These are phyloP conservation scores for Triangularia verruculosa DNA, from an alignment of 2,329 filamentous ascomycete genomes.

Conservation along the genomic window DNA sequence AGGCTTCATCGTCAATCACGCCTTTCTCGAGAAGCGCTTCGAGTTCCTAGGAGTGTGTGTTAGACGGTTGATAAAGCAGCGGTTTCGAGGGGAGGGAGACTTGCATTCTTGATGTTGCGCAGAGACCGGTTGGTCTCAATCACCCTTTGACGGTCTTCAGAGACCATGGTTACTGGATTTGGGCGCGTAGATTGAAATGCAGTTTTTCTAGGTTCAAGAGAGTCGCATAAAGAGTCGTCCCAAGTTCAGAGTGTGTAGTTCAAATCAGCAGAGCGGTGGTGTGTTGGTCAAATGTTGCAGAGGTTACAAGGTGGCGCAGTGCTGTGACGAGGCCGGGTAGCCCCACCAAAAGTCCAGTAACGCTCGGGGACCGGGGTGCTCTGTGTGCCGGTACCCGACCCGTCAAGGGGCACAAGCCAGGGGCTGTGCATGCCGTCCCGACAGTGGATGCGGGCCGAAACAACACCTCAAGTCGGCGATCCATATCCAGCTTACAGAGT, in stretches of 20 bases:
- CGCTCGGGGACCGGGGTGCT: not conserved
- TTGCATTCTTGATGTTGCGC: slow-evolving; percentile 80
- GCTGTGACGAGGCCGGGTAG: not conserved
- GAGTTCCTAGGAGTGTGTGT: slow-evolving; percentile 65
- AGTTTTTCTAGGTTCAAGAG: not conserved
- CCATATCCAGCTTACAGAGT: not conserved
- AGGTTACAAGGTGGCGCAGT: not conserved
- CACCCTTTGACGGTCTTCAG: slow-evolving; percentile 54
- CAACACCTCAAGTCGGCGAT: not conserved
- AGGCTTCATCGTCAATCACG: slow-evolving; percentile 71
- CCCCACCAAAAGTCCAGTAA: not conserved
- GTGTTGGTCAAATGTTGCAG: not conserved
- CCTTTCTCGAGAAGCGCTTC: slow-evolving; percentile 83
- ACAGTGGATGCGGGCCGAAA: not conserved
- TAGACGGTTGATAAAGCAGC: not conserved
- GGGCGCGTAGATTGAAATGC: not conserved
- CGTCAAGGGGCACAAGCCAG: not conserved
- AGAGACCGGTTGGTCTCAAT: slow-evolving; percentile 79
- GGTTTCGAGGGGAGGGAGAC: slow-evolving; percentile 10
- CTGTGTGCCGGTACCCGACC: not conserved
- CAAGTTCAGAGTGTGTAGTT: not conserved
- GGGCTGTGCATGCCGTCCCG: not conserved
- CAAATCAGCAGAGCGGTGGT: not conserved
- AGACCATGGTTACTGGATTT: slow-evolving; percentile 39
- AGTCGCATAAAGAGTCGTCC: not conserved